These are phyloP conservation scores for Ustilago vetiveriae DNA, from an alignment of 1,284 basidiomycete genomes.

Conservation along the genomic window DNA sequence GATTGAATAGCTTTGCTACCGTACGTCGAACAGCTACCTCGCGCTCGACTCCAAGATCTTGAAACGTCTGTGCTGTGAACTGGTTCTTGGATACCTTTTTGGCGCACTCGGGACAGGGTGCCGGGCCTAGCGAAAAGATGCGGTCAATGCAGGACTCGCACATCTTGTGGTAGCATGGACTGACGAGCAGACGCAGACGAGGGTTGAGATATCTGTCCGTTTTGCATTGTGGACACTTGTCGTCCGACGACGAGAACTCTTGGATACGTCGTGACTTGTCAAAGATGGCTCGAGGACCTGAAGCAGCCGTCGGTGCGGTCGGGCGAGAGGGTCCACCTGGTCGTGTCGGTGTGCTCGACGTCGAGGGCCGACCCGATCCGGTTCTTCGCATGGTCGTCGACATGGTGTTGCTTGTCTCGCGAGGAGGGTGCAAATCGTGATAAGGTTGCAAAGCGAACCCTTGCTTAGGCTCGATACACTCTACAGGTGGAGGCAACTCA, in stretches of 20 bases:
- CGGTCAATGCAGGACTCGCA: conserved; percentile 82
- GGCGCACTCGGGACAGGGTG: conserved; percentile 92
- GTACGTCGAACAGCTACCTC: conserved; percentile 88
- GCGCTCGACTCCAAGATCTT: conserved; percentile 94
- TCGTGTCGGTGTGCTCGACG: conserved; percentile 9
- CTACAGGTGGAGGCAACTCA: background rate
- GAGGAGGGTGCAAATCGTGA: no score
- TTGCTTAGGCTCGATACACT: no score
- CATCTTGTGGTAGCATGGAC: conserved; percentile 98
- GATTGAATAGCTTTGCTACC: conserved; percentile 85
- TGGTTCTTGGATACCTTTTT: conserved; percentile 90
- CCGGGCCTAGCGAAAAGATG: conserved; percentile 92
- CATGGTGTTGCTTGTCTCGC: background rate
- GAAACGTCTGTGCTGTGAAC: conserved; percentile 95
- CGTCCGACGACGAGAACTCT: conserved; percentile 68
- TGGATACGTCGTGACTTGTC: conserved; percentile 57
- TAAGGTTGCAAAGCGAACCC: background rate
- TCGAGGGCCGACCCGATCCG: conserved; percentile 16
- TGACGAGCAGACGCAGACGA: conserved; percentile 89
- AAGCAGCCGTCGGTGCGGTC: conserved; percentile 8
- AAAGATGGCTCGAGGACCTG: conserved; percentile 40
- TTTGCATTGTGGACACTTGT: conserved; percentile 96
- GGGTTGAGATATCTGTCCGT: conserved; percentile 96
- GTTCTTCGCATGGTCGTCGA: conserved; percentile 36
- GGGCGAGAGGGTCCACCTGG: conserved; percentile 40